phyloP scores from a whole-genome alignment of 2,329 filamentous ascomycete species.

The Mycogone perniciosa region DNA sequence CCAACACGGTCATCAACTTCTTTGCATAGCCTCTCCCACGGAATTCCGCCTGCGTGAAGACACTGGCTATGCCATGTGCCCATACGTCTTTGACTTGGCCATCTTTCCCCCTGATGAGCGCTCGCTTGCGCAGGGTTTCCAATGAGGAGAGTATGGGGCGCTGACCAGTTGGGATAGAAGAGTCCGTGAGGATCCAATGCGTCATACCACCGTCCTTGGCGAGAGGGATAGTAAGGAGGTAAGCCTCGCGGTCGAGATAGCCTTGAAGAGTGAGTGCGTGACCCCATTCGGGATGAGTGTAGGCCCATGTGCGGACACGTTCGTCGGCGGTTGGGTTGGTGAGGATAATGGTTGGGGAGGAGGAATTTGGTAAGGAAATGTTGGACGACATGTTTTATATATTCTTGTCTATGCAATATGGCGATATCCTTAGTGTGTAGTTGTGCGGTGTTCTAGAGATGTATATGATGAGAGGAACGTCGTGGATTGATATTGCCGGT shows the following conservation, averaged over 20 bases:
- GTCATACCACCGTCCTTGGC: conserved; percentile 52
- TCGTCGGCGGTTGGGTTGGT: conserved; percentile 52
- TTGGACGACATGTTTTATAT: not conserved
- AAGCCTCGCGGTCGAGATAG: conserved; percentile 55
- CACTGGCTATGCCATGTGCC: conserved; percentile 70
- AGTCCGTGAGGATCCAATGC: conserved; percentile 58
- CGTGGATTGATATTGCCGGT: no score
- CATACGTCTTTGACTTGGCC: conserved; percentile 44
- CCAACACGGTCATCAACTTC: conserved; percentile 66
- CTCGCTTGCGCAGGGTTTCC: conserved; percentile 57
- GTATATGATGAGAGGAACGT: no score
- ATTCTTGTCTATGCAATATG: no score
- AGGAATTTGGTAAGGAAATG: conserved; percentile 16
- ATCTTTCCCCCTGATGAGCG: conserved; percentile 37
- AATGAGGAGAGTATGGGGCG: conserved; percentile 57
- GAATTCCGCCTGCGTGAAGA: conserved; percentile 65
- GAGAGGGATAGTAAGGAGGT: conserved; percentile 52
- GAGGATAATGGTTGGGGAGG: conserved; percentile 33
- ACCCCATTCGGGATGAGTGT: conserved; percentile 54
- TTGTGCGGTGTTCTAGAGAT: no score
- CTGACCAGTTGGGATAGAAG: conserved; percentile 24
- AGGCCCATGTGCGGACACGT: conserved; percentile 46
- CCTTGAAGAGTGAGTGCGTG: conserved; percentile 45
- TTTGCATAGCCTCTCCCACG: conserved; percentile 70
- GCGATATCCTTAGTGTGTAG: no score